Evolutionary conservation across 2,329 filamentous ascomycete genomes (phyloP), one percentile per base, ranked within the genome.

Genomic region (Corinectria fuckeliana): DNA sequence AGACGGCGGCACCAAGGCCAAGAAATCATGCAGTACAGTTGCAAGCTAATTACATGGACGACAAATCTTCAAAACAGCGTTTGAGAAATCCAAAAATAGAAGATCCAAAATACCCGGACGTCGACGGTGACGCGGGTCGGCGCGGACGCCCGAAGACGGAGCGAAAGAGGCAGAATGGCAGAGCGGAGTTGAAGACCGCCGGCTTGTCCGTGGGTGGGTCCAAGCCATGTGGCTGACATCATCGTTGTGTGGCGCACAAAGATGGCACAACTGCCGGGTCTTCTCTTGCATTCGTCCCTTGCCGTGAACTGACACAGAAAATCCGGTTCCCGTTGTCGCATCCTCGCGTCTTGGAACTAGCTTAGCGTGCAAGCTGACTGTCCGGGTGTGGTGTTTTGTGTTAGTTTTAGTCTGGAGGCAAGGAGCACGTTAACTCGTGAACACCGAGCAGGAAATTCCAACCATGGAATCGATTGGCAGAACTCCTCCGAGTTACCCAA

Each of bases 141-240:
- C 47, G 50, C 66, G 64, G 44, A 36, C 60, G 56, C 54, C 66
- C 58, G 64, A 61, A 21, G 48, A 45, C 49, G 50, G 54, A 55
- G 54, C 23, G 39, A 32, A 54, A 41, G 10, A 50, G 44, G 50
- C 50, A 58, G 50, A 49, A 13, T 32, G 28, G 25, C 49, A 28
- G 23, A 51, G 26, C 18, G 16, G n/a, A 7, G 23, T n/a, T n/a
- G n/a, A n/a, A 39, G 39, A 14, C 30, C 20, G 20, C 32, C 39
- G 36, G 50, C 50, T 21, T 45, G 26, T 9, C 41, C 41, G 41
- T 38, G 16, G 34, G 36, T 28, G 21, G 26, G 49, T 21, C 30
- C 2, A 10, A 28, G 44, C 36, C 20, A 18, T 57, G 39, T 57
- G 56, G 56, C 56, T 59, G 56, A 59, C 56, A 54, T 59, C 44